Percentiles rank a stretch among this genome's conserved stretches.
Conservation (phyloP, 306 rosid species). For the Citrullus mucosospermus region DNA sequence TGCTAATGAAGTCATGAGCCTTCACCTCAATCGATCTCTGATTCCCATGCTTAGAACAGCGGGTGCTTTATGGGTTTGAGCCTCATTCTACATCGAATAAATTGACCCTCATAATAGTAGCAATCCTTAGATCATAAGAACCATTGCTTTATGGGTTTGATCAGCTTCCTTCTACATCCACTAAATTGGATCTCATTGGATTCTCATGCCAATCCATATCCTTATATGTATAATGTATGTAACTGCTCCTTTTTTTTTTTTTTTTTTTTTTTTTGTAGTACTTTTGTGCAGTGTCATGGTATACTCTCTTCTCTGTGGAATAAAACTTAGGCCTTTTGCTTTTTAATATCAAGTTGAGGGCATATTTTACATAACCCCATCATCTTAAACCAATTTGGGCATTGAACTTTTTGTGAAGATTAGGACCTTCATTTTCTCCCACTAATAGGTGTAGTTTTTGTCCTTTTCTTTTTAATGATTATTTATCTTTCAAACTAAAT, state of each 20-base stretch:
- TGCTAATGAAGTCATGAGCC: conserved; percentile 79
- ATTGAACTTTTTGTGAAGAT: neutral
- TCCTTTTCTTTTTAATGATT: neutral
- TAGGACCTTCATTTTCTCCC: neutral
- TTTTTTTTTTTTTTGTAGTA: neutral
- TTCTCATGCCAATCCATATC: neutral
- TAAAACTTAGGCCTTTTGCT: neutral
- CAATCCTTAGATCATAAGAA: too few species aligned
- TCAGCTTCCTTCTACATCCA: too few species aligned
- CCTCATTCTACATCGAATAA: neutral
- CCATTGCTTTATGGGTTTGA: too few species aligned
- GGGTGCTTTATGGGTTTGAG: conserved; percentile 76
- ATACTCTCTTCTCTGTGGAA: neutral
- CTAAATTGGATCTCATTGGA: too few species aligned
- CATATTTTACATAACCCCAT: neutral
- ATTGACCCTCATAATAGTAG: too few species aligned
- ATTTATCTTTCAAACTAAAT: neutral
- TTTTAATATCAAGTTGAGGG: neutral
- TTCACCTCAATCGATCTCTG: conserved; percentile 65
- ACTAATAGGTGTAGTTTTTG: neutral
- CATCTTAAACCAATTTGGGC: neutral
- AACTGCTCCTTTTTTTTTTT: neutral
- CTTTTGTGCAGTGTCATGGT: neutral
- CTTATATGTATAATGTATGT: neutral
- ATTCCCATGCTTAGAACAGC: conserved; percentile 76